Conservation (phyloP, 352 stramenopile genomes). For the Phytopythium ostracodes region DNA sequence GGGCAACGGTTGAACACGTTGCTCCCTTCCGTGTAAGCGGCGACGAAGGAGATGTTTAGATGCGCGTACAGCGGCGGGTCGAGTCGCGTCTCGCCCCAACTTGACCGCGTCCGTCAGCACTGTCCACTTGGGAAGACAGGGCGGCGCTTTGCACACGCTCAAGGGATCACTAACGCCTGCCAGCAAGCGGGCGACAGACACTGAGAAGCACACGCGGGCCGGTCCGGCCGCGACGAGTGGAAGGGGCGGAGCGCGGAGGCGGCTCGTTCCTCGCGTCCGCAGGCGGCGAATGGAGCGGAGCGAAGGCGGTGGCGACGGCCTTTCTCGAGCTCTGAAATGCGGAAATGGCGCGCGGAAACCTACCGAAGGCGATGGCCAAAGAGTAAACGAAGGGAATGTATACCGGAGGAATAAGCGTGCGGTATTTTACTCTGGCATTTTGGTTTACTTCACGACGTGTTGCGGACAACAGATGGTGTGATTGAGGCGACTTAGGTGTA, state of each 20-base stretch:
- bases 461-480: too few relatives aligned
- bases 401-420: background rate
- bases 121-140: background rate
- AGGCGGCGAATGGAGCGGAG: background rate
- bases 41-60: background rate
- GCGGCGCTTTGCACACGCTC: too few relatives aligned
- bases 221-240: background rate
- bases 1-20: background rate
- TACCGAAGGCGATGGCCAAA: background rate
- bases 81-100: too few relatives aligned
- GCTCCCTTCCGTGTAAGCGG: too few relatives aligned
- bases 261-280: background rate
- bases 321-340: constrained; percentile 4
- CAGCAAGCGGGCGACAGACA: background rate
- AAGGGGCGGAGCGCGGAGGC: background rate
- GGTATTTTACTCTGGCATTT: background rate
- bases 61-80: background rate
- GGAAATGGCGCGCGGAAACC: background rate
- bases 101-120: too few relatives aligned
- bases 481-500: background rate
- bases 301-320: background rate
- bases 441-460: too few relatives aligned
- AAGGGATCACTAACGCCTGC: too few relatives aligned
- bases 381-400: background rate
- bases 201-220: too few relatives aligned